These are phyloP conservation scores for Kwoniella sp. DNA, from an alignment of 768 basidiomycete genomes.

Conservation along the genomic window DNA sequence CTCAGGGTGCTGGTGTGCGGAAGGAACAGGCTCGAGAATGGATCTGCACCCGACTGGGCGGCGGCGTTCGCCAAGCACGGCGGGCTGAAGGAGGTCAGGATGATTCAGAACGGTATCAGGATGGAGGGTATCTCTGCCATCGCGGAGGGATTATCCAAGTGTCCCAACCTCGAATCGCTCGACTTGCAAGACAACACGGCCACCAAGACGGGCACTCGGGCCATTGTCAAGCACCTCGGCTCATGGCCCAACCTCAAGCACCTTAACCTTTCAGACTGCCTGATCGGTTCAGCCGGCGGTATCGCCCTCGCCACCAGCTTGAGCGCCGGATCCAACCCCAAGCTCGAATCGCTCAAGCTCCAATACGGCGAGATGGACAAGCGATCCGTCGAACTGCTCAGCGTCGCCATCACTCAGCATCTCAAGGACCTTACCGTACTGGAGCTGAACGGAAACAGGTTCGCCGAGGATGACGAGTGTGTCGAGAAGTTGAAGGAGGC, in stretches of 20 bases:
- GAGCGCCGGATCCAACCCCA: constrained; percentile 65
- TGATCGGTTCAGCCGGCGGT: constrained; percentile 76
- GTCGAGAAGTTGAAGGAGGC: constrained; percentile 53
- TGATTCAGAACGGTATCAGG: constrained; percentile 97
- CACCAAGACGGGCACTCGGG: constrained; percentile 53
- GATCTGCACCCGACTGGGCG: constrained; percentile 76
- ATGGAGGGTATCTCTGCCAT: constrained; percentile 82
- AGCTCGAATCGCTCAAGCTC: constrained; percentile 70
- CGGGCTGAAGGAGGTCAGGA: constrained; percentile 73
- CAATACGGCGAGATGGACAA: constrained; percentile 89
- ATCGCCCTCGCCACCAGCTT: constrained; percentile 63
- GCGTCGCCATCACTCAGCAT: constrained; percentile 61
- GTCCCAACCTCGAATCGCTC: constrained; percentile 64
- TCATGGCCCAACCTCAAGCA: constrained; percentile 67
- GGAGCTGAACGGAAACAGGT: constrained; percentile 76
- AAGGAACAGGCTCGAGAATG: constrained; percentile 91
- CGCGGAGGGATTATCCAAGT: constrained; percentile 67
- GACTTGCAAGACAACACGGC: constrained; percentile 79
- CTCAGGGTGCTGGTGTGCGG: constrained; percentile 82
- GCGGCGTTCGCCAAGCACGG: constrained; percentile 81
- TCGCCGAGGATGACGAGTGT: constrained; percentile 54
- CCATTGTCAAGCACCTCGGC: constrained; percentile 61
- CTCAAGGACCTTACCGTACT: constrained; percentile 61
- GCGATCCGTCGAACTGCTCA: constrained; percentile 64
- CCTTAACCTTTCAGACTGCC: constrained; percentile 90